phyloP scores from a whole-genome alignment of 768 basidiomycete species.

The Pulveroboletus sp. region DNA sequence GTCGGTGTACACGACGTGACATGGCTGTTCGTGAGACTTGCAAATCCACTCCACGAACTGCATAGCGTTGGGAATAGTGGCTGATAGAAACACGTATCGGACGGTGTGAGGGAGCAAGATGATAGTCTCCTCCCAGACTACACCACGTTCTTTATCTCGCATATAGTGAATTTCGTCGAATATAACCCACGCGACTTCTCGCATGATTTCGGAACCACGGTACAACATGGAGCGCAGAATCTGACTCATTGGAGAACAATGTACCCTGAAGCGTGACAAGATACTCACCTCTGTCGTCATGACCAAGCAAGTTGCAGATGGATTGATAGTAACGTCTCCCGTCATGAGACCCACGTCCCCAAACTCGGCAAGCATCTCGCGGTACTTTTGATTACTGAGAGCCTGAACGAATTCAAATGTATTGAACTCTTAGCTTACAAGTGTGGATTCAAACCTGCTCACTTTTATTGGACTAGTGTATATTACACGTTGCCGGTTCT shows the following conservation, averaged over 20 bases:
- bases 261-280: neutral
- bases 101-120: constrained; percentile 95
- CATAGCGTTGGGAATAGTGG: constrained; percentile 99
- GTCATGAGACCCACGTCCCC: constrained; percentile 99
- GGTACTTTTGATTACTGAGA: constrained; percentile 97
- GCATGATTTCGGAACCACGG: constrained; percentile 97
- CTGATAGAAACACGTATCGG: constrained; percentile 97
- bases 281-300: constrained; percentile 94
- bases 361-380: constrained; percentile 95
- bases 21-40: constrained; percentile 94
- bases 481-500: constrained; percentile 92
- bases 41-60: constrained; percentile 99
- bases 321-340: constrained; percentile 98
- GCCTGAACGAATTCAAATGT: constrained; percentile 52
- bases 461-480: constrained; percentile 99
- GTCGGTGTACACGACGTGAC: constrained; percentile 98
- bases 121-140: constrained; percentile 99
- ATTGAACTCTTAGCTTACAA: constrained; percentile 10
- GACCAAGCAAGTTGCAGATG: constrained; percentile 92
- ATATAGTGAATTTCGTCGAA: constrained; percentile 99
- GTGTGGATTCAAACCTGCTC: constrained; percentile 30
- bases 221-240: constrained; percentile 99
- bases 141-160: constrained; percentile 98
- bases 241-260: constrained; percentile 35
- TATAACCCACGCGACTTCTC: constrained; percentile 99